Conservation (phyloP, 768 basidiomycete genomes). For the Hygrocybe coccinea region DNA sequence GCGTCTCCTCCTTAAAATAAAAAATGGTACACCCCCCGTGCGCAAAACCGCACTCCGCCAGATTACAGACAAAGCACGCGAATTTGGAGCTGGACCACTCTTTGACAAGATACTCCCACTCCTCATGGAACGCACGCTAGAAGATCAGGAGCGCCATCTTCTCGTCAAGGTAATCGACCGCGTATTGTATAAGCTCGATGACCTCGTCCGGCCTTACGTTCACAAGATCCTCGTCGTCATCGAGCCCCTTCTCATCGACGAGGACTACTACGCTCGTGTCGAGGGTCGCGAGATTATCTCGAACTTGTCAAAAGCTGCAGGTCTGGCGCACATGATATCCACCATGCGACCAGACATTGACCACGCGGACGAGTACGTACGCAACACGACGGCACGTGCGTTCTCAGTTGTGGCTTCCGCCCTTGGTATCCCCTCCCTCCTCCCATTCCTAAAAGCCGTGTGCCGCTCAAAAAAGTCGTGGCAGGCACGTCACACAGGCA, state of each 20-base stretch:
- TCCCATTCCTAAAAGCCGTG: conserved; percentile 97
- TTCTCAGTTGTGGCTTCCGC: conserved; percentile 99
- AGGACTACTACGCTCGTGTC: conserved; percentile 93
- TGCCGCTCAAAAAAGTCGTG: conserved; percentile 99
- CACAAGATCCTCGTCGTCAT: conserved; percentile 99
- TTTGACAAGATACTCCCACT: conserved; percentile 98
- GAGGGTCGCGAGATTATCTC: conserved; percentile 99
- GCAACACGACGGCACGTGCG: conserved; percentile 97
- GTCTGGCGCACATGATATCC: conserved; percentile 99
- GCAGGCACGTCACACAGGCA: conserved; percentile 99
- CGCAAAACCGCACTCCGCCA: conserved; percentile 96
- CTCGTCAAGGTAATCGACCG: conserved; percentile 99
- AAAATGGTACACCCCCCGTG: conserved; percentile 98
- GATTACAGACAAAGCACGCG: conserved; percentile 98
- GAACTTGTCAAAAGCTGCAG: conserved; percentile 96
- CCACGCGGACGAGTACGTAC: conserved; percentile 98
- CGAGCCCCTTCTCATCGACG: conserved; percentile 96
- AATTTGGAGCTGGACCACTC: conserved; percentile 95
- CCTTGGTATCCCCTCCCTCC: conserved; percentile 92
- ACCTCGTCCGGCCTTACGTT: conserved; percentile 96
- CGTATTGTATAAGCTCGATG: conserved; percentile 97
- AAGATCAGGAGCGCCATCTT: conserved; percentile 97
- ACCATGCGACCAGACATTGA: conserved; percentile 99
- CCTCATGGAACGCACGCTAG: conserved; percentile 95
- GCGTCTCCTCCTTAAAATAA: conserved; percentile 95